Percentiles rank a stretch among this genome's conserved stretches.
These are phyloP conservation scores for Silene vulgaris DNA, from an alignment of 179 eudicot species.

Conservation along the genomic window DNA sequence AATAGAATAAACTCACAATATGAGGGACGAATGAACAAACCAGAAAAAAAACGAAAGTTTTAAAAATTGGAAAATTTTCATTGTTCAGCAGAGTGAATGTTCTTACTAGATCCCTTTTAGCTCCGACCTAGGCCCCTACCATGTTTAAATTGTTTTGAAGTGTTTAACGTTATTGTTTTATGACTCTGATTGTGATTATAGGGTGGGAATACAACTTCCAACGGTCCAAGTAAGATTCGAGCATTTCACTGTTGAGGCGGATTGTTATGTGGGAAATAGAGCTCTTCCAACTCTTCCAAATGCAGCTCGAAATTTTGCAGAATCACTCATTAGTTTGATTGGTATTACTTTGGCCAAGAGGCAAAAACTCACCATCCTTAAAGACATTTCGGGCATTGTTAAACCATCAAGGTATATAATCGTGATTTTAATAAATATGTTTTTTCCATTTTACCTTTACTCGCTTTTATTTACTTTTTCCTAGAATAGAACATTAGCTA, in stretches of 20 bases:
- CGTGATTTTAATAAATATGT: too few species aligned
- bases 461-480: too few species aligned
- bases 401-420: conserved; percentile 42
- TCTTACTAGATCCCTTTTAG: too few species aligned
- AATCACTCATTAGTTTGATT: conserved; percentile 34
- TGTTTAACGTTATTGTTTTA: not conserved
- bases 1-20: too few species aligned
- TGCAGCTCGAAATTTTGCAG: conserved; percentile 44
- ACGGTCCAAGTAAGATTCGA: conserved; percentile 51
- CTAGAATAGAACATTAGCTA: too few species aligned
- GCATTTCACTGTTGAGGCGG: conserved; percentile 46
- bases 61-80: too few species aligned
- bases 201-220: conserved; percentile 59
- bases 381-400: conserved; percentile 37
- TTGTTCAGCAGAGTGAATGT: too few species aligned
- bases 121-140: too few species aligned
- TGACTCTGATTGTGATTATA: conserved; percentile 26
- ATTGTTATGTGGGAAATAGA: conserved; percentile 53
- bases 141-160: not conserved
- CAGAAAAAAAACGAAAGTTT: too few species aligned
- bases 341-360: conserved; percentile 35
- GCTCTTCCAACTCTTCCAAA: conserved; percentile 67
- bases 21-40: too few species aligned
- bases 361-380: conserved; percentile 35
- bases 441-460: too few species aligned